Percentiles rank a stretch among this genome's conserved stretches.
These are phyloP conservation scores for Colletotrichum liriopes DNA, from an alignment of 2,329 filamentous ascomycete species.

Conservation along the genomic window DNA sequence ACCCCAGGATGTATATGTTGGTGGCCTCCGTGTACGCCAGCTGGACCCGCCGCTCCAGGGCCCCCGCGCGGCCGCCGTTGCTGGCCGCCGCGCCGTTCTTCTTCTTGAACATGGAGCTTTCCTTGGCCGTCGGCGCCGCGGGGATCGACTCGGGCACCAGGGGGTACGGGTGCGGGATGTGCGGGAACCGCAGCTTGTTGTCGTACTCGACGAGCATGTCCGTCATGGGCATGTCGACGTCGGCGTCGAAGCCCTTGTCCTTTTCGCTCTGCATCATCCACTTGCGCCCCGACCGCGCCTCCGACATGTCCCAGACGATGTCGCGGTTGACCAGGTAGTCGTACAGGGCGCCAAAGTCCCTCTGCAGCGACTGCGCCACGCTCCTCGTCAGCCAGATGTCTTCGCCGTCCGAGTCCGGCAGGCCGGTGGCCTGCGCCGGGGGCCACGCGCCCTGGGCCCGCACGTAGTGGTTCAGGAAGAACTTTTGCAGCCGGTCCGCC, in stretches of 20 bases:
- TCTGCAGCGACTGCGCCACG: constrained; percentile 70
- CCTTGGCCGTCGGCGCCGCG: constrained; percentile 47
- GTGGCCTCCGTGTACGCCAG: constrained; percentile 73
- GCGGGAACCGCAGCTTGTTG: constrained; percentile 73
- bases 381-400: constrained; percentile 75
- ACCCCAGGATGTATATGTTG: constrained; percentile 71
- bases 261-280: constrained; percentile 73
- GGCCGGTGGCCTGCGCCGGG: constrained; percentile 30
- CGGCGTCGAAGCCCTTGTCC: constrained; percentile 64
- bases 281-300: constrained; percentile 73
- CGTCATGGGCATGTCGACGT: constrained; percentile 74
- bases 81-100: constrained; percentile 47
- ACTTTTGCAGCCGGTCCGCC: constrained; percentile 73
- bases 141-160: constrained; percentile 71
- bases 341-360: constrained; percentile 78
- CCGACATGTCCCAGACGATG: constrained; percentile 75
- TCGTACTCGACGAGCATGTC: constrained; percentile 78
- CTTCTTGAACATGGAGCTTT: constrained; percentile 52
- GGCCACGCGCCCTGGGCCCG: constrained; percentile 75
- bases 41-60: constrained; percentile 66
- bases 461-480: constrained; percentile 72
- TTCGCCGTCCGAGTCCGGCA: constrained; percentile 52
- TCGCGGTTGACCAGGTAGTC: constrained; percentile 80
- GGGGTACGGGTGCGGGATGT: constrained; percentile 78
- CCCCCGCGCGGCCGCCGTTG: constrained; percentile 45